Conservation (phyloP, 192 early-diverging fungal species). For the Gryganskiella cystojenkinii region DNA sequence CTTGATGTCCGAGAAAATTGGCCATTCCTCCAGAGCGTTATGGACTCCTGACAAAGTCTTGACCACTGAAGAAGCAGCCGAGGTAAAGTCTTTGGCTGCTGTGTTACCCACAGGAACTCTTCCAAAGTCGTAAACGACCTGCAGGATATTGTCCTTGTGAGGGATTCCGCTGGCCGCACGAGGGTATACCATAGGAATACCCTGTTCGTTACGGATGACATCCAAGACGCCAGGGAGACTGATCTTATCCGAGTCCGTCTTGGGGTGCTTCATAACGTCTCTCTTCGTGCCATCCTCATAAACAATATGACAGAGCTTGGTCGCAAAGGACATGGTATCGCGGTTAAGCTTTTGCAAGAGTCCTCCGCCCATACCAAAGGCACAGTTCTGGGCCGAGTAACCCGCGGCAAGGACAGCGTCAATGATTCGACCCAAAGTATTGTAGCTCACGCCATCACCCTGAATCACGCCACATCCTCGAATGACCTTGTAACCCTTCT, state of each 20-base stretch:
- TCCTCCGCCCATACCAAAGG: conserved; percentile 90
- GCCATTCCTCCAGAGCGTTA: conserved; percentile 56
- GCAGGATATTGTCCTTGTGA: conserved; percentile 58
- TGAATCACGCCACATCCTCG: conserved; percentile 81
- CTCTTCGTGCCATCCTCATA: conserved; percentile 71
- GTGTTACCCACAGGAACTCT: conserved; percentile 29
- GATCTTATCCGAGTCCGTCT: conserved; percentile 74
- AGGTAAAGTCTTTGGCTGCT: neutral
- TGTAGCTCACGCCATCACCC: conserved; percentile 80
- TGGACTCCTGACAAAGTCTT: conserved; percentile 12
- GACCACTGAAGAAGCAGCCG: neutral
- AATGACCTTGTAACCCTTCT: conserved; percentile 85
- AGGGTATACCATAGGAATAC: conserved; percentile 57
- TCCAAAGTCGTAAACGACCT: conserved; percentile 76
- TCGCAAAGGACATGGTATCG: conserved; percentile 87
- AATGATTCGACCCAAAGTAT: conserved; percentile 65
- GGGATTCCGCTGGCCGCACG: conserved; percentile 28
- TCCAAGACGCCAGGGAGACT: conserved; percentile 79
- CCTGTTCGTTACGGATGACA: conserved; percentile 54
- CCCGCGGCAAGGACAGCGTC: conserved; percentile 65
- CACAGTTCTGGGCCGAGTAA: conserved; percentile 78
- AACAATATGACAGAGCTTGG: conserved; percentile 80
- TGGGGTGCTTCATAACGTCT: conserved; percentile 91
- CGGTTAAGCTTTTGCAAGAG: conserved; percentile 88
- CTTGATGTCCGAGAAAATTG: conserved; percentile 69